Percentiles rank a stretch among this genome's conserved stretches.
Conservation (phyloP, 768 basidiomycete genomes). For the Trametes villosa region DNA sequence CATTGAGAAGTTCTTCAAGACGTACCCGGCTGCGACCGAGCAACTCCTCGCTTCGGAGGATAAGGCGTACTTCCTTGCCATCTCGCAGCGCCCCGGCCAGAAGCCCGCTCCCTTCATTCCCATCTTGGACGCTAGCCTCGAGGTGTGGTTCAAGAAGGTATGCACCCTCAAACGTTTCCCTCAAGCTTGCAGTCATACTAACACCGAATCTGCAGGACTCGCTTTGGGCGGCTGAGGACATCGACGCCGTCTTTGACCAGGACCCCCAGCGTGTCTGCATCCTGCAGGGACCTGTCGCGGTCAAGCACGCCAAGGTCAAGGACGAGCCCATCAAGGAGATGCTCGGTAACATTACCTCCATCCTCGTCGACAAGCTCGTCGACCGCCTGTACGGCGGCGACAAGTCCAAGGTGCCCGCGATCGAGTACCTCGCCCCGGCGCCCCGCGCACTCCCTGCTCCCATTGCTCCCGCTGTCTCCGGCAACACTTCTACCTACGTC, state of each 20-base stretch:
- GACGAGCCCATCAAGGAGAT: constrained; percentile 95
- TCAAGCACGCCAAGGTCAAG: constrained; percentile 82
- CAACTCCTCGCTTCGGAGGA: constrained; percentile 94
- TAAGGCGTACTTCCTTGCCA: constrained; percentile 93
- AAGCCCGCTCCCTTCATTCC: constrained; percentile 99
- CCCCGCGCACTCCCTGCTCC: constrained; percentile 42
- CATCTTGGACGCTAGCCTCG: constrained; percentile 88
- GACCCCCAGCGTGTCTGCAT: constrained; percentile 98
- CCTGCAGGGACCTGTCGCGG: constrained; percentile 95
- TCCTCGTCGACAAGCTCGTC: constrained; percentile 79
- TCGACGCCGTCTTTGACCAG: constrained; percentile 98
- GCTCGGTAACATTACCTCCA: constrained; percentile 82
- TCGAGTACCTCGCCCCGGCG: constrained; percentile 78
- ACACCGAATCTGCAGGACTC: constrained; percentile 67
- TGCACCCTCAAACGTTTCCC: constrained; percentile 22
- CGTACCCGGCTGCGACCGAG: constrained; percentile 78
- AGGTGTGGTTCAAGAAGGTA: constrained; percentile 99
- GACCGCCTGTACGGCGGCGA: constrained; percentile 81
- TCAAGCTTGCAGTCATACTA: constrained; percentile 4
- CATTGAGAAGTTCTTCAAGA: constrained; percentile 80
- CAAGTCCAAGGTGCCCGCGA: constrained; percentile 67
- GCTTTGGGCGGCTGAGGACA: constrained; percentile 96
- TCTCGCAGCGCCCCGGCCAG: constrained; percentile 94
- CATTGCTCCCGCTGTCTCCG: constrained; percentile 44
- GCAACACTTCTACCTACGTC: constrained; percentile 51